Conservation (phyloP, 2,329 filamentous ascomycete species). For the Canariomyces notabilis region DNA sequence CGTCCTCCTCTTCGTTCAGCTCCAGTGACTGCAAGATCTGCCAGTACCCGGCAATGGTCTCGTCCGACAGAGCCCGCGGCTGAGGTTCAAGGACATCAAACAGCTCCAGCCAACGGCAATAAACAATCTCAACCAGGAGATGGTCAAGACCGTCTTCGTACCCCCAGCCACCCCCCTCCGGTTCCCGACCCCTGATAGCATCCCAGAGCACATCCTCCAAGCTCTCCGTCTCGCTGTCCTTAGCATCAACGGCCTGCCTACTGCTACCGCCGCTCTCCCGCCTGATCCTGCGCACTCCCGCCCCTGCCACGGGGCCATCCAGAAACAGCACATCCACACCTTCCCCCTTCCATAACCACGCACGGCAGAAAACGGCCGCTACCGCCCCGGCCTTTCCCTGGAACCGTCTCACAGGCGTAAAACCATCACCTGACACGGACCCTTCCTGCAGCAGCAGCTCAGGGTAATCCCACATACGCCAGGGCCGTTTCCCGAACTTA, state of each 20-base stretch:
- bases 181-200: too few relatives aligned
- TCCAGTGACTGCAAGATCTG: slow-evolving; percentile 32
- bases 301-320: slow-evolving; percentile 25
- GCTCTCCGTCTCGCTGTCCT: slow-evolving; percentile 5
- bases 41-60: slow-evolving; percentile 26
- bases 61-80: not conserved
- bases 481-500: not conserved
- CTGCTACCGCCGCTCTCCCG: not conserved
- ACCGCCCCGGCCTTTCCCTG: slow-evolving; percentile 17
- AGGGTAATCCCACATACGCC: slow-evolving; percentile 7
- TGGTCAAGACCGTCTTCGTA: slow-evolving; percentile 4
- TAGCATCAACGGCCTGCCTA: not conserved
- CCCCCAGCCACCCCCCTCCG: not conserved
- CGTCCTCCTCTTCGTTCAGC: slow-evolving; percentile 29
- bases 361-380: slow-evolving; percentile 30
- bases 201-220: slow-evolving; percentile 28
- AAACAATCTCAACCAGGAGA: slow-evolving; percentile 22
- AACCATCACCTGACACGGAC: not conserved
- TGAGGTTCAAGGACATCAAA: slow-evolving; percentile 29
- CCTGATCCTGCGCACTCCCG: too few relatives aligned
- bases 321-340: slow-evolving; percentile 31
- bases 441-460: slow-evolving; percentile 8
- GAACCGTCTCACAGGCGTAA: not conserved
- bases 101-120: slow-evolving; percentile 34
- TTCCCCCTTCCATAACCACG: slow-evolving; percentile 31